These are phyloP conservation scores for Nemania sp. DNA, from an alignment of 2,329 filamentous ascomycete species.

Conservation along the genomic window DNA sequence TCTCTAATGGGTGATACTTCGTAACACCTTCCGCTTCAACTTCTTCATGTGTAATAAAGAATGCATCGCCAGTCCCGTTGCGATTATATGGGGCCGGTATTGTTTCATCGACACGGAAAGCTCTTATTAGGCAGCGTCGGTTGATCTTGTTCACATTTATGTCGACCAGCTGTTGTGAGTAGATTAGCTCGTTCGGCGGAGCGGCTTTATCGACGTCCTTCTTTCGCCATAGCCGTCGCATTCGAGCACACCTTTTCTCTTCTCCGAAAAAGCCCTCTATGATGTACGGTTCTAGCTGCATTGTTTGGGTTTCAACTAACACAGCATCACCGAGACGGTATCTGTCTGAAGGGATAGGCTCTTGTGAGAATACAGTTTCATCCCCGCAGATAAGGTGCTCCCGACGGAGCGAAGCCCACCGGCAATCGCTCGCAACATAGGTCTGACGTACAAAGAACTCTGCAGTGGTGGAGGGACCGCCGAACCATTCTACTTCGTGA, in stretches of 20 bases:
- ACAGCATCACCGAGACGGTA: constrained; percentile 71
- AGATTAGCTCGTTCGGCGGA: constrained; percentile 64
- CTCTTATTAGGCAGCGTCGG: constrained; percentile 70
- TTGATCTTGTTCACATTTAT: constrained; percentile 59
- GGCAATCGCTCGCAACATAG: constrained; percentile 69
- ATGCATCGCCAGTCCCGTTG: constrained; percentile 74
- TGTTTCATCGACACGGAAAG: constrained; percentile 58
- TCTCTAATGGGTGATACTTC: constrained; percentile 53
- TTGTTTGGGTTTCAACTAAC: constrained; percentile 55
- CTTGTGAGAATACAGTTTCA: constrained; percentile 28
- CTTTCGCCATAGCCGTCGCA: constrained; percentile 68
- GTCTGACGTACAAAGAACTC: constrained; percentile 79
- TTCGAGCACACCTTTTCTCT: constrained; percentile 50
- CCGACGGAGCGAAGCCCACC: constrained; percentile 70
- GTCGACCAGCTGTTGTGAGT: constrained; percentile 47
- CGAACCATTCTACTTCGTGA: constrained; percentile 70
- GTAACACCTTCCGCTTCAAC: constrained; percentile 41
- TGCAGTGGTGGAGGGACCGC: constrained; percentile 57
- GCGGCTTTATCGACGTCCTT: constrained; percentile 52
- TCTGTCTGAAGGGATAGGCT: constrained; percentile 3
- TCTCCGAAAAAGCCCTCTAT: constrained; percentile 58
- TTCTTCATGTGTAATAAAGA: constrained; percentile 67
- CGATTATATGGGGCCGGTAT: constrained; percentile 74
- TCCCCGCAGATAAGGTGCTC: constrained; percentile 67
- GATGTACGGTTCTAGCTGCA: constrained; percentile 70